Conservation (phyloP, 1,284 basidiomycete species). For the Rhizoctonia solani region DNA sequence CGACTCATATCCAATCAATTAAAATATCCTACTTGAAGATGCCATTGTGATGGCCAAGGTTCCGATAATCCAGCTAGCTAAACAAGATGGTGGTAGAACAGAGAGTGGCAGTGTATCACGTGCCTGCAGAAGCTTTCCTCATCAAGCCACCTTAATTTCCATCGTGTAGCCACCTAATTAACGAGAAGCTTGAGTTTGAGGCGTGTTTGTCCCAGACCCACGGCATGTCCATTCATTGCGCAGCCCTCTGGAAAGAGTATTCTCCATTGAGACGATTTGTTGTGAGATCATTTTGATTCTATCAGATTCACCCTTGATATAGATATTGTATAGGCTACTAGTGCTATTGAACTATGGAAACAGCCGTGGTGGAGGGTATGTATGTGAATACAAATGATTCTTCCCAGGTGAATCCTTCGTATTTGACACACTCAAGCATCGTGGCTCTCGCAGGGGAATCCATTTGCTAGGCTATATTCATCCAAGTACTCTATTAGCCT, state of each 20-base stretch:
- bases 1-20: background rate
- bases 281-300: no score
- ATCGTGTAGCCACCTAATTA: background rate
- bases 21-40: constrained; percentile 15
- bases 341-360: no score
- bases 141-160: background rate
- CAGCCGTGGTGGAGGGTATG: no score
- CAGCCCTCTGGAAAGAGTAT: no score
- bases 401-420: background rate
- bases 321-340: no score
- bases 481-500: background rate
- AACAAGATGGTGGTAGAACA: background rate
- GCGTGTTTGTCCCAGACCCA: background rate
- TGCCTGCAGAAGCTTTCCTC: background rate
- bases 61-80: background rate
- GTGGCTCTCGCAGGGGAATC: background rate
- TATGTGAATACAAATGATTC: no score
- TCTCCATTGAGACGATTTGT: no score
- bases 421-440: background rate
- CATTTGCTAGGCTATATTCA: background rate
- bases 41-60: background rate
- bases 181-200: background rate
- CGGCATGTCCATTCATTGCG: no score
- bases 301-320: no score
- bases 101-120: constrained; percentile 19